Conservation (phyloP, 2,329 filamentous ascomycete species). For the Myriosclerotinia duriaeana region DNA sequence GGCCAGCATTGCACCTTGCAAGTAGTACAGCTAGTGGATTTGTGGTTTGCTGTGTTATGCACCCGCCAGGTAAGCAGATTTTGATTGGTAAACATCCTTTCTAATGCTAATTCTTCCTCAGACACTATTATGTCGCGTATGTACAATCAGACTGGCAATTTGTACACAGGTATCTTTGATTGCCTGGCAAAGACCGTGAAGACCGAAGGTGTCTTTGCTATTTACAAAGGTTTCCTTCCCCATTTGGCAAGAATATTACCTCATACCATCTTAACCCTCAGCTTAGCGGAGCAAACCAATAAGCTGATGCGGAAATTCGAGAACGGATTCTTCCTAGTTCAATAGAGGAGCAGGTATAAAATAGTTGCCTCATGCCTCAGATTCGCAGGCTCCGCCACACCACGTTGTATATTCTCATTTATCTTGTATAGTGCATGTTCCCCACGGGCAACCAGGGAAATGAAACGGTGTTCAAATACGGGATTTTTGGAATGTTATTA, state of each 20-base stretch:
- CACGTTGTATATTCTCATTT: constrained; percentile 34
- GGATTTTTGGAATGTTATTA: constrained; percentile 4
- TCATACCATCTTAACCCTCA: constrained; percentile 91
- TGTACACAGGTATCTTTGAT: constrained; percentile 93
- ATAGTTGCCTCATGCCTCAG: background rate
- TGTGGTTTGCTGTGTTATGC: constrained; percentile 97
- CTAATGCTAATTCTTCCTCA: constrained; percentile 36
- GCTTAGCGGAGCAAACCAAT: constrained; percentile 93
- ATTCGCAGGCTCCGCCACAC: constrained; percentile 20
- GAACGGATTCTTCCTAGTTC: constrained; percentile 50
- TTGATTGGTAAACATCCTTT: background rate
- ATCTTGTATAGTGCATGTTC: constrained; percentile 23
- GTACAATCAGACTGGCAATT: constrained; percentile 97
- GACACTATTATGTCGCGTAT: constrained; percentile 98
- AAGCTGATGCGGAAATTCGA: constrained; percentile 85
- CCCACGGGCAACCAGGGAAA: background rate
- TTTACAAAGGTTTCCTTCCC: constrained; percentile 97
- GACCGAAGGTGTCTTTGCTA: constrained; percentile 85
- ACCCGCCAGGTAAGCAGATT: constrained; percentile 72
- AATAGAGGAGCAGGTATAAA: constrained; percentile 35
- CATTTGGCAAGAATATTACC: constrained; percentile 92
- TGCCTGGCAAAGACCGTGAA: constrained; percentile 87
- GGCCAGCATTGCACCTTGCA: constrained; percentile 80
- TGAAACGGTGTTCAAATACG: constrained; percentile 14
- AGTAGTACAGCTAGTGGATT: constrained; percentile 91